Base-by-base conservation (phyloP, 2,329 filamentous ascomycete genomes). In the Trichoderma sp. region DNA sequence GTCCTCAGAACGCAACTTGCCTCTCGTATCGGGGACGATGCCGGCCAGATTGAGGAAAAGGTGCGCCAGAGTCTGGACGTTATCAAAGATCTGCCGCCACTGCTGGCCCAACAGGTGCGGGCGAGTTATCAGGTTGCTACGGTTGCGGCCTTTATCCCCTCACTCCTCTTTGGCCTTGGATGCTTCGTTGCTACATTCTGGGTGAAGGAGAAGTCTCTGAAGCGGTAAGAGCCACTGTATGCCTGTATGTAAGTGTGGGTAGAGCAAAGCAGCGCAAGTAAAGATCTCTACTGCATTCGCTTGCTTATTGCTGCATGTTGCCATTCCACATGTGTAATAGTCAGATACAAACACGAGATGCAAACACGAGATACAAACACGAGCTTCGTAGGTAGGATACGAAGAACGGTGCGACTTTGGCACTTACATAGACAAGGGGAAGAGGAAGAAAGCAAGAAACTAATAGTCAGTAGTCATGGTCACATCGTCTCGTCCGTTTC, bases 31-130 rank as follows among this genome's bases (percentile, higher is more conserved):
- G 87, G 86, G 68, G 83, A 85, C 28, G 84, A 89, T 64, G 89
- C 90, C 0, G 82, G 86, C 28, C 81, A 86, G 66, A 92, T 94
- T 71, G 90, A 92, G 54, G 84, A 89, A 69, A 84, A 84, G 13
- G 91, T 94, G 4, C 84, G 91, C 28, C 83, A 91, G 77, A 92
- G 87, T 74, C 81, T 95, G 52, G 87, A 90, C 60, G 93, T 86
- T 74, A 89, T 94, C 76, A 85, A 85, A 58, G 81, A 83, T 5
- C 82, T 95, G 39, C 86, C 91, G 6, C 88, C 90, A 0, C 81
- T 77, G 2, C 79, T 90, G 1, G 86, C 85, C 30, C 80, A 76
- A 14, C 77, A 91, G 14, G 91, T 95, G 4, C 84, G 87, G 46
- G 79, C 81, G 32, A 92, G 90, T 76, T 95, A 94, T 77, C 87